phyloP scores from a whole-genome alignment of 225 moss, liverwort and hornwort genomes.

The Pseudisothecium myosuroides region DNA sequence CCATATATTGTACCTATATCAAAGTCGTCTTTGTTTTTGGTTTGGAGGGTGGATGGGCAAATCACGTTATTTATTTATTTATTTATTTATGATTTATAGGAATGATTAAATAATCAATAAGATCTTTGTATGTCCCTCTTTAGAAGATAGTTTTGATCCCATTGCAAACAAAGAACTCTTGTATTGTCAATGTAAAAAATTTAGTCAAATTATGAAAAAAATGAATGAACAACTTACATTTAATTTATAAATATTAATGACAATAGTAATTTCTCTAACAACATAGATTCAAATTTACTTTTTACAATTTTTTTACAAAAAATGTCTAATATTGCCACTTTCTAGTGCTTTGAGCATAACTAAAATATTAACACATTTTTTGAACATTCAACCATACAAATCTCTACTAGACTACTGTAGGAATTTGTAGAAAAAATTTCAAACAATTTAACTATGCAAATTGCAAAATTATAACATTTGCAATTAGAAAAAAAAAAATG shows the following conservation, averaged over 20 bases:
- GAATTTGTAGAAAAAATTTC: rapidly evolving
- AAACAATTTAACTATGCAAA: rapidly evolving
- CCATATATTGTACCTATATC: not conserved
- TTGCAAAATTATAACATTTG: not conserved
- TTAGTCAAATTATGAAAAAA: not conserved
- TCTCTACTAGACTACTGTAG: not conserved
- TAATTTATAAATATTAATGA: not conserved
- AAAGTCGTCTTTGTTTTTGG: no score
- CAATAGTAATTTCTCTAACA: not conserved
- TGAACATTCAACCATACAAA: not conserved
- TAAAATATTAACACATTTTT: not conserved
- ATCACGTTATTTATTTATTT: no score
- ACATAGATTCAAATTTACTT: not conserved
- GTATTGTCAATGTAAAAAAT: not conserved
- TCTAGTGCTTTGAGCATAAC: not conserved
- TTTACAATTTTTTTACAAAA: no score
- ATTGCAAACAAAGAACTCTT: not conserved
- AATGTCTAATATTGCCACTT: no score
- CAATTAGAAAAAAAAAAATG: not conserved
- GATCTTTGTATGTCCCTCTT: no score
- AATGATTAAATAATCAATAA: no score
- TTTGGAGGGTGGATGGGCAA: no score
- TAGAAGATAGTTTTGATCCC: not conserved
- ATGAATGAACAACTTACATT: no score
- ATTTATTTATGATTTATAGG: no score